phyloP scores from a whole-genome alignment of 2,329 filamentous ascomycete genomes.

The Diaporthe eres region DNA sequence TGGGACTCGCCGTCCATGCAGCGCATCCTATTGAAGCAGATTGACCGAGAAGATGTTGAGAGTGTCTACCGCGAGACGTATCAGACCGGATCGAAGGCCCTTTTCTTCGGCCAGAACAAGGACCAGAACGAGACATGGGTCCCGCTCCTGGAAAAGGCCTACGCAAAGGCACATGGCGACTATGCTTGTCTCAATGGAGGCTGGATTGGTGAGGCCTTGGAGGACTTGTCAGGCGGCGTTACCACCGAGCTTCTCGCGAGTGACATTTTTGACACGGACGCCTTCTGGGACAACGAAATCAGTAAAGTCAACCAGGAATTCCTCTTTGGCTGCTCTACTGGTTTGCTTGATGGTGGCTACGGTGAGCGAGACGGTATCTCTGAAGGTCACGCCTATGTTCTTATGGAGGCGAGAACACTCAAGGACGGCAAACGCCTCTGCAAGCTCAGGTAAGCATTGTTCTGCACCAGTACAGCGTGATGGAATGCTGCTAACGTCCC shows the following conservation, averaged over 20 bases:
- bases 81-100: conserved; percentile 80
- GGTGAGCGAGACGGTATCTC: conserved; percentile 69
- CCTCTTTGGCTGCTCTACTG: conserved; percentile 73
- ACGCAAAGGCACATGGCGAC: conserved; percentile 85
- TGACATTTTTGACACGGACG: conserved; percentile 80
- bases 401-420: conserved; percentile 66
- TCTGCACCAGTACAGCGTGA: rapidly evolving
- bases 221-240: conserved; percentile 75
- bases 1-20: conserved; percentile 86
- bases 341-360: conserved; percentile 60
- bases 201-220: conserved; percentile 72
- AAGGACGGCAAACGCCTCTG: conserved; percentile 76
- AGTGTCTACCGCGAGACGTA: conserved; percentile 76
- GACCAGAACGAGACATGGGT: conserved; percentile 86
- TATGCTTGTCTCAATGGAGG: conserved; percentile 82
- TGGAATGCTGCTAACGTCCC: not conserved
- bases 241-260: conserved; percentile 76
- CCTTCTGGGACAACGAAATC: conserved; percentile 85
- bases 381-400: conserved; percentile 72
- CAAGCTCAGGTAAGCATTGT: conserved; percentile 61
- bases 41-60: conserved; percentile 78
- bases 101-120: conserved; percentile 83
- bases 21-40: conserved; percentile 80
- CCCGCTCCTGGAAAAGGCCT: conserved; percentile 83
- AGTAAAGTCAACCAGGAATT: conserved; percentile 85